Evolutionary conservation across 768 basidiomycete species (phyloP).

Genomic region (Tylopilus cervinicoccineus): DNA sequence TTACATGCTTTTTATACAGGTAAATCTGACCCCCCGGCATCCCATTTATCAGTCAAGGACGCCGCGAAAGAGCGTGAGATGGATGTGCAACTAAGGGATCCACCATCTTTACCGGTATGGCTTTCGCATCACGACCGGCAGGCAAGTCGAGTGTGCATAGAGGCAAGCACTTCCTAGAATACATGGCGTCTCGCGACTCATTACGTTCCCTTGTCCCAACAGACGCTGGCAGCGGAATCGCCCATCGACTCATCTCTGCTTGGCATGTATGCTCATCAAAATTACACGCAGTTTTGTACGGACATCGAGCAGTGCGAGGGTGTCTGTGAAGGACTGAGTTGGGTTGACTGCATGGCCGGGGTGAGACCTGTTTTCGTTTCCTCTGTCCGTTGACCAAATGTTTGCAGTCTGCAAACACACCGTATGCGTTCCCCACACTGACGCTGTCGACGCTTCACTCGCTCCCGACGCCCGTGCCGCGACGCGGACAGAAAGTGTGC

Average conservation of each 20-base stretch:
- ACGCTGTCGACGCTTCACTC: constrained; percentile 79
- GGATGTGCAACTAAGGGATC: constrained; percentile 53
- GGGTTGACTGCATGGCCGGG: constrained; percentile 62
- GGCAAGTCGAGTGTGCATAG: constrained; percentile 71
- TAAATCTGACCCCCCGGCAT: constrained; percentile 63
- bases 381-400: background rate
- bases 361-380: constrained; percentile 34
- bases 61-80: constrained; percentile 54
- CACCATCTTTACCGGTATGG: constrained; percentile 54
- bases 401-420: constrained; percentile 53
- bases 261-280: constrained; percentile 90
- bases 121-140: constrained; percentile 57
- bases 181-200: background rate
- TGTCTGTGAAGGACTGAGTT: constrained; percentile 72
- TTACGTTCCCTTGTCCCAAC: background rate
- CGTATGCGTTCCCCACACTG: constrained; percentile 83
- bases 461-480: constrained; percentile 80
- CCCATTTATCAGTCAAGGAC: constrained; percentile 59
- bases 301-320: constrained; percentile 71
- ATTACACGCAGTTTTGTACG: constrained; percentile 81
- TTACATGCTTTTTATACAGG: constrained; percentile 40
- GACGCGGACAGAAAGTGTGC: constrained; percentile 74
- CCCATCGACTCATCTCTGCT: constrained; percentile 91
- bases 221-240: constrained; percentile 77
- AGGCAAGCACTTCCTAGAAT: constrained; percentile 43